Evolutionary conservation across 257 asterid species (phyloP), one percentile per base, ranked within the genome.

Genomic region (Orobanche coerulescens): DNA sequence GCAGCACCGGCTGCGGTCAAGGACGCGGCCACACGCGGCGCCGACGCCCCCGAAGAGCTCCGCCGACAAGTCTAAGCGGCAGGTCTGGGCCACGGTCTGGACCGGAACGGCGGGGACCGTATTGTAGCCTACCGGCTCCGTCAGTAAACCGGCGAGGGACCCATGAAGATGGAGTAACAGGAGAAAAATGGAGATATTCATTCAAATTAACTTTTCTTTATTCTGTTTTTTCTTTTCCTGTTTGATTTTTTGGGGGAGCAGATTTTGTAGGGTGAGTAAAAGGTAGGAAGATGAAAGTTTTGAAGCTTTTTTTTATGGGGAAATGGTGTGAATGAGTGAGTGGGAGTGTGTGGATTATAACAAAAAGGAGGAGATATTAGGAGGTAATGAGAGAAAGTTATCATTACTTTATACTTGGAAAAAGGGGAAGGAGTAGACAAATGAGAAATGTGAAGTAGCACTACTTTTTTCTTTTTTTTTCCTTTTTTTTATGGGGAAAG

Each of bases 1-100:
- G 60, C 98, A 92, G 72, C 98, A 92, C 1, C 97, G 86, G 84
- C 95, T 80, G 11, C 98, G 79, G 84, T 92, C 95, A 3, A 92
- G 83, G 76, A 78, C 81, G n/a, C 69, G 76, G 42, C 89, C 85
- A 68, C 98, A 84, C 1, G 98, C 98, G 19, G 93, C 89, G 40
- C 79, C 62, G 9, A 92, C 96, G 40, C 96, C 98, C 70, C 98
- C 96, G 74, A 88, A 86, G 11, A 92, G 79, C 85, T 92, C 96
- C 10, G 75, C 90, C 1, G 98, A 86, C 0, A 89, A 69, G 79
- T 92, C 96, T 6, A 89, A 81, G 36, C 72, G 78, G 81, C 98
- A 82, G 42, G 73, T 80, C 12, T 79, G 84, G 46, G 87, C 33
- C 53, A 77, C 75, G 0, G 90, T 74, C 58, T 88, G 90, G 51